These are phyloP conservation scores for Neurospora sp. DNA, from an alignment of 495 filamentous ascomycete genomes.

Conservation along the genomic window DNA sequence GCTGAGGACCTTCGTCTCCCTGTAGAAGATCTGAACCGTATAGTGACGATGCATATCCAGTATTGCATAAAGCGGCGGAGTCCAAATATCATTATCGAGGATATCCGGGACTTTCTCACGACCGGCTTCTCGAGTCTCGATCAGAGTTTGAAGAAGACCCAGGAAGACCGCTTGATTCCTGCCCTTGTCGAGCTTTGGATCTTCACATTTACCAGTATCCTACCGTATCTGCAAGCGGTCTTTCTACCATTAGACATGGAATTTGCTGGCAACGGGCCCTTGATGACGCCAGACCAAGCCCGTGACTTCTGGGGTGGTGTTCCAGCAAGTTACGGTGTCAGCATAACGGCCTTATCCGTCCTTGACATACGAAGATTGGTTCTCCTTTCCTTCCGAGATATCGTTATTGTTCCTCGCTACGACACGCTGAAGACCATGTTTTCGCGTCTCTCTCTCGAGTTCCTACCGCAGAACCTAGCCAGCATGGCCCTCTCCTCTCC, in stretches of 20 bases:
- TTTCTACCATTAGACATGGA: conserved; percentile 92
- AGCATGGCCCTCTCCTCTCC: conserved; percentile 34
- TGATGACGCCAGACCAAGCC: conserved; percentile 68
- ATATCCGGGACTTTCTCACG: conserved; percentile 66
- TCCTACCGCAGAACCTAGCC: conserved; percentile 54
- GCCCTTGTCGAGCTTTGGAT: conserved; percentile 90
- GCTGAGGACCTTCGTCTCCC: conserved; percentile 82
- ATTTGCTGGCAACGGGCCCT: conserved; percentile 70
- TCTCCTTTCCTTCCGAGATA: conserved; percentile 81
- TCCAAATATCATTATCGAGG: conserved; percentile 62
- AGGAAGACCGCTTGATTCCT: conserved; percentile 76
- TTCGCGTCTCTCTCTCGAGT: conserved; percentile 78
- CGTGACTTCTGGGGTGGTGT: conserved; percentile 79
- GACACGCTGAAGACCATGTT: conserved; percentile 82
- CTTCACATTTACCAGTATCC: conserved; percentile 74
- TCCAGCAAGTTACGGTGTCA: conserved; percentile 22
- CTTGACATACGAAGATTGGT: conserved; percentile 86
- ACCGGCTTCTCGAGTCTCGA: conserved; percentile 84
- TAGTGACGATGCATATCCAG: conserved; percentile 71
- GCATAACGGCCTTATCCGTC: conserved; percentile 29
- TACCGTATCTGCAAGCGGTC: conserved; percentile 93
- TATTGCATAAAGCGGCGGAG: conserved; percentile 60
- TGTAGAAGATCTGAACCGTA: conserved; percentile 87
- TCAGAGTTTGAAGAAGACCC: conserved; percentile 60
- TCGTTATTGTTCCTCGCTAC: conserved; percentile 74